Evolutionary conservation across 2,329 filamentous ascomycete genomes (phyloP).

Genomic region (Aquanectria penicillioides): DNA sequence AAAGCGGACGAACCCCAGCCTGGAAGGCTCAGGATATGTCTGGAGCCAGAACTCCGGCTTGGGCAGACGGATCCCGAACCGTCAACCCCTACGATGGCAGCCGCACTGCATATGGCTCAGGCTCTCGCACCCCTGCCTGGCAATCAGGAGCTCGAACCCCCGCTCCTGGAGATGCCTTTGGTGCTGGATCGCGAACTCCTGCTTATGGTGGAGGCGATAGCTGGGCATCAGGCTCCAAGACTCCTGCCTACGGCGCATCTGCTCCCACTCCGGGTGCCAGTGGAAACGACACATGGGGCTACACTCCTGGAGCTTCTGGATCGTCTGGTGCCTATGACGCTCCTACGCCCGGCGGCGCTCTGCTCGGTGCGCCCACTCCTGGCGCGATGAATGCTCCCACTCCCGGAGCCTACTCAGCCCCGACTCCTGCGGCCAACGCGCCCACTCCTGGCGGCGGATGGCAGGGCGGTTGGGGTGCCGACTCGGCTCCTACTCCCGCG

Average conservation of each 20-base stretch:
- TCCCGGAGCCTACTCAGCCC: conserved; percentile 73
- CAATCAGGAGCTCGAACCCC: conserved; percentile 80
- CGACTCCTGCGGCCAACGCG: conserved; percentile 71
- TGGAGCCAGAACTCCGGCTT: conserved; percentile 75
- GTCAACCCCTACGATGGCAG: conserved; percentile 78
- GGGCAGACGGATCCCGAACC: conserved; percentile 74
- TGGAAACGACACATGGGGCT: conserved; percentile 69
- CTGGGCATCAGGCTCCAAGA: conserved; percentile 78
- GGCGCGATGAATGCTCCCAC: conserved; percentile 75
- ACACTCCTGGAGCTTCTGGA: conserved; percentile 59
- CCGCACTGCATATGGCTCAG: conserved; percentile 81
- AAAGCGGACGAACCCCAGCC: conserved; percentile 69
- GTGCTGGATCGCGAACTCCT: conserved; percentile 74
- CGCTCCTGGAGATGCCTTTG: conserved; percentile 68
- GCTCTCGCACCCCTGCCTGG: conserved; percentile 80
- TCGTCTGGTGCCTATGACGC: conserved; percentile 71
- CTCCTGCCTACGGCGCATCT: conserved; percentile 75
- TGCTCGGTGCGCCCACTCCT: conserved; percentile 68
- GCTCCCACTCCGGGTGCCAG: conserved; percentile 68
- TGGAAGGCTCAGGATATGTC: conserved; percentile 65
- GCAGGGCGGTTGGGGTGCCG: conserved; percentile 67
- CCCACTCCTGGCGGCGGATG: conserved; percentile 76
- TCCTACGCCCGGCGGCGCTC: conserved; percentile 71
- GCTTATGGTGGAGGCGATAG: conserved; percentile 69
- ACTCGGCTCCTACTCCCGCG: conserved; percentile 74